Evolutionary conservation across 2,329 filamentous ascomycete species (phyloP), one percentile per base, ranked within the genome.

Genomic region (Penicillium sumatraense): DNA sequence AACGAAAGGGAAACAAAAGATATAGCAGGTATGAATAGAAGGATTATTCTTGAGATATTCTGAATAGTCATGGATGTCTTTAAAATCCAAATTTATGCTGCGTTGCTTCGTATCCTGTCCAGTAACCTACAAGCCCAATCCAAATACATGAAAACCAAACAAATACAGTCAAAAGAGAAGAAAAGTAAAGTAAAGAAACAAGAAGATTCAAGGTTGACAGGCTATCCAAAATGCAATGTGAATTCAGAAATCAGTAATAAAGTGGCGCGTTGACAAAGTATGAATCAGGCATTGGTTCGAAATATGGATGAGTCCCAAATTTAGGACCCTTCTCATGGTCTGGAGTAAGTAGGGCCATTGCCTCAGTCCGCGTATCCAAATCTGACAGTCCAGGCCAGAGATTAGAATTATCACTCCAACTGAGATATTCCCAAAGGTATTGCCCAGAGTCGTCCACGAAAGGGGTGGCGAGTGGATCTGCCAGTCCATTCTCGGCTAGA

Each of bases 391-490:
- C 69, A 1, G 68, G 65, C 70, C 58, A 74, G 47, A 72, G 40
- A 31, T 62, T 72, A 5, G 42, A 21, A 42, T 61, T 67, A 31
- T 74, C 72, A 53, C 72, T 73, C 72, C 72, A 74, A 50, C 68
- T 73, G 26, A 75, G 59, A 50, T 72, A 74, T 49, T 74, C 72
- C 70, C 71, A 73, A 10, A 74, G 66, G 53, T 70, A 68, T 51
- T 72, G 69, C 2, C 66, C 66, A 2, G 66, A 62, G 3, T 72
- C 68, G 49, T 72, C 68, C 5, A 68, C 60, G 13, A 68, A 64
- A 0, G 65, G 62, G 5, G 60, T 52, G 7, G 64, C 50, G 3
- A 71, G 54, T 0, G 66, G 59, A 36, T 71, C 69, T 0, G 62
- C 38, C 38, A 68, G 63, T 3, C 65, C 63, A 49, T 49, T 54